Conservation (phyloP, 1,139 yeast genomes). For the Hemisphaericaspora subhashii region DNA sequence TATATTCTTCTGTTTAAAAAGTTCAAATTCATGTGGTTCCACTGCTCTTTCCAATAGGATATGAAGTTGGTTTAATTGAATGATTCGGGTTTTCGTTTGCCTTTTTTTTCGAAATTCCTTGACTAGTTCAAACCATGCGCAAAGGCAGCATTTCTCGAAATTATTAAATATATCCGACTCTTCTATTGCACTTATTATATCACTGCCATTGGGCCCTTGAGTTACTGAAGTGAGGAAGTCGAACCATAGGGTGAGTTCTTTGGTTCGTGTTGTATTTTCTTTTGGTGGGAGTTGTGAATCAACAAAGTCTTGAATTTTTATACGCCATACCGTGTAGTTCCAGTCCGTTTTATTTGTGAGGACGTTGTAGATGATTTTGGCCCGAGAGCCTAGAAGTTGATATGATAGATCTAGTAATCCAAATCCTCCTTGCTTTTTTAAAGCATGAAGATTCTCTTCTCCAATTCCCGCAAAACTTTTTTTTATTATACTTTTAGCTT, state of each 20-base stretch:
- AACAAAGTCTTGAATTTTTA: neutral
- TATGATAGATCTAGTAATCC: neutral
- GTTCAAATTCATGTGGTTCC: neutral
- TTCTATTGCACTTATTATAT: neutral
- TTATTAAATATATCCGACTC: neutral
- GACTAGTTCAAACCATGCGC: neutral
- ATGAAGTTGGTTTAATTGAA: neutral
- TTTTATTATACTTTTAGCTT: neutral
- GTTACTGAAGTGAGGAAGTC: neutral
- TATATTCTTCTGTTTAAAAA: neutral
- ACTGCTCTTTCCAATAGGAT: neutral
- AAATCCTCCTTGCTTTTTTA: neutral
- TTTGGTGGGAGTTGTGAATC: neutral
- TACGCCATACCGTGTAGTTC: neutral
- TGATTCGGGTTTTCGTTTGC: neutral
- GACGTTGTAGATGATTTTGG: neutral
- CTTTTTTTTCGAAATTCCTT: neutral
- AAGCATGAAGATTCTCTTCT: neutral
- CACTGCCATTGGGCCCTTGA: neutral
- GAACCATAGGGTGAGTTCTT: neutral
- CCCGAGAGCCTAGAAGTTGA: neutral
- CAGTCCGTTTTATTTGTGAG: neutral
- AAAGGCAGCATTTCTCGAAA: neutral
- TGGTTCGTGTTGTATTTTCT: neutral
- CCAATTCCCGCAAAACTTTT: neutral